phyloP scores from a whole-genome alignment of 2,329 filamentous ascomycete species.

The Colletotrichum costaricense region DNA sequence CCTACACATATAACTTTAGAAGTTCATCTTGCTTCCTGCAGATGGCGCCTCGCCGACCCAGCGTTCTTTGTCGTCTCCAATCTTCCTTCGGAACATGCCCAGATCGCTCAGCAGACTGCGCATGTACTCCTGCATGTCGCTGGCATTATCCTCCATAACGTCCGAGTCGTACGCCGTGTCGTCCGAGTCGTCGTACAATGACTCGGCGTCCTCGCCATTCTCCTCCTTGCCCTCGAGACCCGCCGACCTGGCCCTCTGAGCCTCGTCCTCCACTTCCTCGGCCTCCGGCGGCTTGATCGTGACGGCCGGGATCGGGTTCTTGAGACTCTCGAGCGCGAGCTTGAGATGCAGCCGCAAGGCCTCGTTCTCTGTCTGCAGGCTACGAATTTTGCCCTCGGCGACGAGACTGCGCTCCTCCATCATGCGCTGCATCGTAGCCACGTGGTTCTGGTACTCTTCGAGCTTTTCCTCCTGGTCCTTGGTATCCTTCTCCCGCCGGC shows the following conservation, averaged over 20 bases:
- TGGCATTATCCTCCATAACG: constrained; percentile 63
- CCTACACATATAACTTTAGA: constrained; percentile 39
- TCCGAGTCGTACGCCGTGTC: constrained; percentile 53
- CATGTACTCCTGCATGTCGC: constrained; percentile 85
- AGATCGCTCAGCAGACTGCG: constrained; percentile 85
- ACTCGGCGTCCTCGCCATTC: constrained; percentile 70
- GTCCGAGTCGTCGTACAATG: constrained; percentile 52
- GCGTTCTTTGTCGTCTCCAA: constrained; percentile 81
- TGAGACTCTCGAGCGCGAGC: constrained; percentile 85
- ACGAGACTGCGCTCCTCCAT: constrained; percentile 96
- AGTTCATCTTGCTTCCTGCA: constrained; percentile 57
- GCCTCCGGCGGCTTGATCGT: constrained; percentile 45
- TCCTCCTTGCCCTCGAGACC: constrained; percentile 58
- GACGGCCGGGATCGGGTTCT: constrained; percentile 85
- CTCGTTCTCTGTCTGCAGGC: constrained; percentile 90
- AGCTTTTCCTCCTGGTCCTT: constrained; percentile 84
- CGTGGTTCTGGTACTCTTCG: constrained; percentile 94
- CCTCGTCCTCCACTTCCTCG: constrained; percentile 15
- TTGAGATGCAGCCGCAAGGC: constrained; percentile 88
- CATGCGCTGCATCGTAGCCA: constrained; percentile 88
- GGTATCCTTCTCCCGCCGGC: constrained; percentile 79
- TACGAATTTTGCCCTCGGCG: constrained; percentile 92
- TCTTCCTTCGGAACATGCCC: constrained; percentile 83
- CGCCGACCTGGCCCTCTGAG: constrained; percentile 25
- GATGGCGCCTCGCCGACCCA: constrained; percentile 72